Evolutionary conservation across 2,329 filamentous ascomycete genomes (phyloP), one percentile per base, ranked within the genome.

Genomic region (Exophiala mesophila): DNA sequence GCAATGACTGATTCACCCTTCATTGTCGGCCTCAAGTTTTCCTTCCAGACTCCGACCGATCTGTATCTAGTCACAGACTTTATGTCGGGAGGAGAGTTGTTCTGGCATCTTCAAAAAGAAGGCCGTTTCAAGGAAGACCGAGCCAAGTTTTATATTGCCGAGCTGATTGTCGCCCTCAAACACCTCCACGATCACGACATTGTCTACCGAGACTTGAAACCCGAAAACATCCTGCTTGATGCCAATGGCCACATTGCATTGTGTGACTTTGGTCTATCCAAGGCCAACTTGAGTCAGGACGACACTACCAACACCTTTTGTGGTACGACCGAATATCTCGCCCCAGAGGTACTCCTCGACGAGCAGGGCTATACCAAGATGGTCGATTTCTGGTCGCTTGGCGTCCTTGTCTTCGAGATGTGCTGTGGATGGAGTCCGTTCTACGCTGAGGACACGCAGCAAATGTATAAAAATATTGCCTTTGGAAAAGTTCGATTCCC

Each of bases 381-480:
- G 92, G 92, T 98, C 5, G 92, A 98, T 64, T 98, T 97, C 65
- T 98, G 92, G 92, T 98, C 92, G 2, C 75, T 98, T 9, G 92
- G 92, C 44, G 92, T 98, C 35, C 74, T 98, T 41, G 92, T 98
- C 1, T 98, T 98, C 58, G 92, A 98, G 66, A 98, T 98, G 92
- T 98, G 92, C 71, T 98, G 92, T 58, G 92, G 92, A 23, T 98
- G 92, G 92, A 96, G 88, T 58, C 92, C 92, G 0, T 98, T 98
- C 68, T 98, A 97, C 57, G 92, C 92, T 43, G 92, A 98, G 60
- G 92, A 98, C 61, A 98, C 92, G 0, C 92, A 98, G 66, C 92
- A 98, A 65, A 98, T 98, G 92, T 98, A 98, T 73, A 98, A 98
- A 74, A 98, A 98, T 70, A 98, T 98, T 62, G 92, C 92, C 0